Percentiles rank a stretch among this genome's conserved stretches.
Evolutionary conservation across 2,329 filamentous ascomycete species (phyloP).

Genomic region (Mariannaea elegans): DNA sequence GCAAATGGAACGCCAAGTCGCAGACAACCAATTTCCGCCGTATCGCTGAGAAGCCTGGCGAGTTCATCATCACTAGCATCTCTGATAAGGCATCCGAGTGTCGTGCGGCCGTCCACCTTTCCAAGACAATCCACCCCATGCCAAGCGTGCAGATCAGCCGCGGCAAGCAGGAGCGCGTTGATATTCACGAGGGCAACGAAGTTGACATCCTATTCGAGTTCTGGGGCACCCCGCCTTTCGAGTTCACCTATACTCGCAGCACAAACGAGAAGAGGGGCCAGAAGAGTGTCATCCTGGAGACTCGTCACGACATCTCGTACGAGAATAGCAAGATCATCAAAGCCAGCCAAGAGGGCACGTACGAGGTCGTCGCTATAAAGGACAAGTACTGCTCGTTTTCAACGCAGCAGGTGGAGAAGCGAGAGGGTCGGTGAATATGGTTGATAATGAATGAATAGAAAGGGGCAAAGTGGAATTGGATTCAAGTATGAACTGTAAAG

Average conservation of each 20-base stretch:
- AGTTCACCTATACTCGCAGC: conserved; percentile 95
- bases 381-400: conserved; percentile 92
- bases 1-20: conserved; percentile 80
- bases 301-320: conserved; percentile 84
- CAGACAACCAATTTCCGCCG: conserved; percentile 87
- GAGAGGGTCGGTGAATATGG: conserved; percentile 50
- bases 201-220: conserved; percentile 96
- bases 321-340: conserved; percentile 83
- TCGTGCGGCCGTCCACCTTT: conserved; percentile 79
- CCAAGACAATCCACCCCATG: conserved; percentile 88
- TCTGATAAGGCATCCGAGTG: conserved; percentile 91
- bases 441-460: conserved; percentile 7
- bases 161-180: conserved; percentile 80
- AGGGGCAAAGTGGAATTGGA: conserved; percentile 18
- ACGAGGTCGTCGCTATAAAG: conserved; percentile 96
- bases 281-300: conserved; percentile 84
- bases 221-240: conserved; percentile 93
- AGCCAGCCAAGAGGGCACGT: conserved; percentile 93
- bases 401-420: conserved; percentile 68
- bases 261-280: conserved; percentile 85
- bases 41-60: conserved; percentile 89
- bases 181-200: conserved; percentile 96
- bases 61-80: conserved; percentile 86
- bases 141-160: conserved; percentile 91
- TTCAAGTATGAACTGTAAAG: conserved; percentile 28